Conservation (phyloP, 2,329 filamentous ascomycete species). For the Nannizziopsis barbatae region DNA sequence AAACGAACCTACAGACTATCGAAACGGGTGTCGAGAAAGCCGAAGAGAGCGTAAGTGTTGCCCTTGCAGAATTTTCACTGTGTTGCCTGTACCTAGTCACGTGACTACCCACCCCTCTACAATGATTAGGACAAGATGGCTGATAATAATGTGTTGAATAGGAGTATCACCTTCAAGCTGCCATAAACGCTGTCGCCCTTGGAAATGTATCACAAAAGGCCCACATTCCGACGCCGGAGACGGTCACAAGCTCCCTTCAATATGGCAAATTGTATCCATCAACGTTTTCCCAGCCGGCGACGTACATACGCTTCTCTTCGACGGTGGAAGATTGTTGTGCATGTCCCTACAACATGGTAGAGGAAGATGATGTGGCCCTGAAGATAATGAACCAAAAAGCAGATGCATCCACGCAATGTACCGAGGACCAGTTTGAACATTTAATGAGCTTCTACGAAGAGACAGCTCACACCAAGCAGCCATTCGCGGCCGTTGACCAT, state of each 20-base stretch:
- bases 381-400: slow-evolving; percentile 72
- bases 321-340: slow-evolving; percentile 93
- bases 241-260: slow-evolving; percentile 53
- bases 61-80: slow-evolving; percentile 22
- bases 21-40: slow-evolving; percentile 94
- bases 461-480: slow-evolving; percentile 69
- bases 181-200: slow-evolving; percentile 54
- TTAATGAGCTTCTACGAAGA: slow-evolving; percentile 94
- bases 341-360: slow-evolving; percentile 86
- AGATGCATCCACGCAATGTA: slow-evolving; percentile 53
- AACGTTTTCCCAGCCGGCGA: slow-evolving; percentile 69
- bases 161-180: slow-evolving; percentile 93
- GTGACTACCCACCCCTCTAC: slow-evolving; percentile 23
- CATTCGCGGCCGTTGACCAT: slow-evolving; percentile 82
- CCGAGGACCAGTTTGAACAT: slow-evolving; percentile 84
- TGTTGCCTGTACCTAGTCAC: slow-evolving; percentile 29
- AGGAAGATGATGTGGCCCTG: slow-evolving; percentile 77
- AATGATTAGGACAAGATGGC: not conserved
- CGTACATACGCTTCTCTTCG: slow-evolving; percentile 95
- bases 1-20: slow-evolving; percentile 71
- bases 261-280: slow-evolving; percentile 83
- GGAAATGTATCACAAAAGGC: slow-evolving; percentile 49
- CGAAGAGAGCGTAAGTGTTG: slow-evolving; percentile 81
- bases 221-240: slow-evolving; percentile 58
- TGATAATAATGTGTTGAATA: slow-evolving; percentile 31